Evolutionary conservation across 164 flowering plant species (phyloP), one percentile per base, ranked within the genome.

Genomic region (Piper longum): DNA sequence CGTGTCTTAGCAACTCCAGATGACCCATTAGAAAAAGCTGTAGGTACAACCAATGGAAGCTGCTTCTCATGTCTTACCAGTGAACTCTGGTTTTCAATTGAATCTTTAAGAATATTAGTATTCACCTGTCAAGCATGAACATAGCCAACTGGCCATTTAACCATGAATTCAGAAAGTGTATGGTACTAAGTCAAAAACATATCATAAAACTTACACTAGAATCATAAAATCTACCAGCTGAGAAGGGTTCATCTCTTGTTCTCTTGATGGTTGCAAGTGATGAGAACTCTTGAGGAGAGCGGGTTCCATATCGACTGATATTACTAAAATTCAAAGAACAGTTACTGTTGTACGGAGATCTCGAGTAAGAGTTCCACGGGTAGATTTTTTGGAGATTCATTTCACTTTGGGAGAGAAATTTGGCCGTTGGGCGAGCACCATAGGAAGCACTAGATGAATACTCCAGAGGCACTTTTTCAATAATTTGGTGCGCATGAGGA

Each of bases 1-100:
- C 98, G 70, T 1, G 83, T 76, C 80, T 87, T 91, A 4, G 70
- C 64, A 8, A 73, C 54, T 16, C 79, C 80, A 51, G 78, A 59
- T 52, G 87, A 60, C 60, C 62, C 67, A 44, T 74, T 66, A 39
- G 72, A 61, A 64, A 72, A 61, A 54, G 70, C 16, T 45, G 43
- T 17, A 43, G 75, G 64, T 40, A 64, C 43, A 62, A 56, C 59
- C 39, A 69, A 73, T 16, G 74, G 39, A 14, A 69, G 59, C 18
- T 55, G 82, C 67, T 72, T 79, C 63, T 78, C 82, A 59, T 55
- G 60, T 56, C 68, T 68, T 57, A 67, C 54, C 44, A 71, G 65
- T 61, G 72, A 77, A 61, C 70, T 65, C 41, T 66, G 56, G 44
- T 73, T 76, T 45, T 58, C 56, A 59, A 56, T 43, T 13, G 75